phyloP scores from a whole-genome alignment of 176 grass and related monocot genomes.

The Carex parvula region DNA sequence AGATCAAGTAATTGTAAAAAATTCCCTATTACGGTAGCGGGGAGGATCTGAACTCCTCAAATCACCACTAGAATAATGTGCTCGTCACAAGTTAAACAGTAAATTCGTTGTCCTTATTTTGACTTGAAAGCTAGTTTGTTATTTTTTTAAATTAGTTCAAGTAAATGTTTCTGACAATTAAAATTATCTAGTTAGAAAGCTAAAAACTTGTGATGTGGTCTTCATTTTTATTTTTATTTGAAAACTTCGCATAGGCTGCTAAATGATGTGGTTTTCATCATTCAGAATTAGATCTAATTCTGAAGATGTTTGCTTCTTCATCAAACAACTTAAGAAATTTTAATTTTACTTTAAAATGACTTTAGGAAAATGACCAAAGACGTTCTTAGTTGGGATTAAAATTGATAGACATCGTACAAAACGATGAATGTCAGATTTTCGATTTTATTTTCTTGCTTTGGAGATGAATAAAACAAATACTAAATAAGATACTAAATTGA shows the following conservation, averaged over 20 bases:
- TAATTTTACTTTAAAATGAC: not conserved
- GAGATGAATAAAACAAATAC: not conserved
- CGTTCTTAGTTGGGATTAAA: not conserved
- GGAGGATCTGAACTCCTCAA: too few relatives aligned
- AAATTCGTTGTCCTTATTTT: not conserved
- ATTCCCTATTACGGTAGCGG: too few relatives aligned
- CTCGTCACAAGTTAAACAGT: not conserved
- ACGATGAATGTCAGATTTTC: not conserved
- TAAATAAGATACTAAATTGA: not conserved
- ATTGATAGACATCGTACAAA: not conserved
- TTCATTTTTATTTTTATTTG: not conserved
- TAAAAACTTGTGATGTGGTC: not conserved
- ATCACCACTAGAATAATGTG: not conserved
- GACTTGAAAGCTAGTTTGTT: not conserved
- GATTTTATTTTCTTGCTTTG: not conserved
- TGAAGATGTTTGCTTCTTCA: not conserved
- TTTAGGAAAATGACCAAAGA: not conserved
- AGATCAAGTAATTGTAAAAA: too few relatives aligned
- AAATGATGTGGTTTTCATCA: not conserved
- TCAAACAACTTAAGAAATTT: not conserved
- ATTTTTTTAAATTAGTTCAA: not conserved
- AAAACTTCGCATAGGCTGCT: too few relatives aligned
- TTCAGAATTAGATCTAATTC: not conserved
- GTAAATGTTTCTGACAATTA: too few relatives aligned
- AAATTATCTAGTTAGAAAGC: not conserved